Conservation (phyloP, 2,329 filamentous ascomycete genomes). For the Venturia nashicola region DNA sequence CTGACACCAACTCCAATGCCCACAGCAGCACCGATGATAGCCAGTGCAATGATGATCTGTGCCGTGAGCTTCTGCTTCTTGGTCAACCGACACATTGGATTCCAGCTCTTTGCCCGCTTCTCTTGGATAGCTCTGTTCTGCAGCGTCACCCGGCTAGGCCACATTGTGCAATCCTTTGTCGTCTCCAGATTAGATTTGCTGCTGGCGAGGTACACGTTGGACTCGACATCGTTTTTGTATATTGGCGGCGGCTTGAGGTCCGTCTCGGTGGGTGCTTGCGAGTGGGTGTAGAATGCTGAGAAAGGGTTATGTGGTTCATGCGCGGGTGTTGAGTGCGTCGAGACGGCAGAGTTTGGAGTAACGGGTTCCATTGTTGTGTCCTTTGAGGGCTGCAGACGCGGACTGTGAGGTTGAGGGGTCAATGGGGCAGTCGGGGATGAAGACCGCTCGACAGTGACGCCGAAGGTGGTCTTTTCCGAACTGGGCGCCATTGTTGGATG, state of each 20-base stretch:
- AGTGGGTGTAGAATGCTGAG: slow-evolving; percentile 37
- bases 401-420: slow-evolving; percentile 13
- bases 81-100: slow-evolving; percentile 27
- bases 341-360: slow-evolving; percentile 17
- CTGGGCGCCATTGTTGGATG: neutral
- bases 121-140: slow-evolving; percentile 27
- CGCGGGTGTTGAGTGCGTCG: slow-evolving; percentile 18
- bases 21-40: slow-evolving; percentile 33
- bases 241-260: slow-evolving; percentile 10
- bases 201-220: slow-evolving; percentile 2
- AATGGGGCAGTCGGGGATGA: slow-evolving; percentile 13
- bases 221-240: slow-evolving; percentile 28
- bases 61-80: slow-evolving; percentile 31
- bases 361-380: slow-evolving; percentile 20
- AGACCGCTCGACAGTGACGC: slow-evolving; percentile 26
- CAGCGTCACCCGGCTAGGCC: slow-evolving; percentile 36
- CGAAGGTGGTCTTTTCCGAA: slow-evolving; percentile 26
- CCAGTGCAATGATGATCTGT: slow-evolving; percentile 32
- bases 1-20: slow-evolving; percentile 37
- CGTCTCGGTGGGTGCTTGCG: slow-evolving; percentile 18
- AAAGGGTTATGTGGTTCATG: slow-evolving; percentile 27
- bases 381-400: slow-evolving; percentile 21
- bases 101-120: slow-evolving; percentile 27
- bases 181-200: slow-evolving; percentile 14
- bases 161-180: slow-evolving; percentile 34